Conservation (phyloP, 2,329 filamentous ascomycete genomes). For the Colletotrichum nymphaeae region DNA sequence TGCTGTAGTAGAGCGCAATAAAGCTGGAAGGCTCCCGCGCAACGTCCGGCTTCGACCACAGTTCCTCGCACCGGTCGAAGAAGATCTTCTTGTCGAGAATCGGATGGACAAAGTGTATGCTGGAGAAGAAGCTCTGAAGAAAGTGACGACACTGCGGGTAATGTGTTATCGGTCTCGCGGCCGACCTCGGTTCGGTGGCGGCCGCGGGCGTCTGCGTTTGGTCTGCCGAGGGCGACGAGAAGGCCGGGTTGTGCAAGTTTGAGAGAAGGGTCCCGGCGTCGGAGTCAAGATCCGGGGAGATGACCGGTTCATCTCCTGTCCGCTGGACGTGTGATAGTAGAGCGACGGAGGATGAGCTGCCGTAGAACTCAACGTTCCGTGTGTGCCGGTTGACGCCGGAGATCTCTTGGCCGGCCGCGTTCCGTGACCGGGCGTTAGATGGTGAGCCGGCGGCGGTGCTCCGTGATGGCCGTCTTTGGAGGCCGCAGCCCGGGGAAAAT, state of each 20-base stretch:
- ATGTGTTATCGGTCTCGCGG: conserved; percentile 41
- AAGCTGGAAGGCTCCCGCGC: conserved; percentile 50
- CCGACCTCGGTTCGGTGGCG: conserved; percentile 2
- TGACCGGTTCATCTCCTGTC: conserved; percentile 37
- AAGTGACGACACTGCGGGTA: conserved; percentile 57
- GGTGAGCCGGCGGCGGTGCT: conserved; percentile 31
- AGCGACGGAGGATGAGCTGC: conserved; percentile 59
- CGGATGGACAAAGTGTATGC: conserved; percentile 59
- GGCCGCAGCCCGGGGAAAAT: conserved; percentile 6
- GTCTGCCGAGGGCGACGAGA: conserved; percentile 44
- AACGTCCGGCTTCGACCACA: conserved; percentile 48
- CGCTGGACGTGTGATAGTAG: conserved; percentile 54
- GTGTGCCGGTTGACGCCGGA: conserved; percentile 58
- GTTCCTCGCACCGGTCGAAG: conserved; percentile 52
- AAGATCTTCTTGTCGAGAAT: conserved; percentile 59
- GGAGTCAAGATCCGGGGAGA: conserved; percentile 35
- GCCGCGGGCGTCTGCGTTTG: not conserved
- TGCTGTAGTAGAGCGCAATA: conserved; percentile 57
- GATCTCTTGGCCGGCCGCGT: conserved; percentile 50
- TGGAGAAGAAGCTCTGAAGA: conserved; percentile 59
- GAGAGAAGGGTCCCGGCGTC: conserved; percentile 54
- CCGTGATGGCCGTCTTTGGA: conserved; percentile 17
- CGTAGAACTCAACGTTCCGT: conserved; percentile 58
- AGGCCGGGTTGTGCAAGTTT: conserved; percentile 57
- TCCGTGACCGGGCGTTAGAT: conserved; percentile 40